phyloP scores from a whole-genome alignment of 140 eudicot genomes.

The Erigeron philadelphicus region DNA sequence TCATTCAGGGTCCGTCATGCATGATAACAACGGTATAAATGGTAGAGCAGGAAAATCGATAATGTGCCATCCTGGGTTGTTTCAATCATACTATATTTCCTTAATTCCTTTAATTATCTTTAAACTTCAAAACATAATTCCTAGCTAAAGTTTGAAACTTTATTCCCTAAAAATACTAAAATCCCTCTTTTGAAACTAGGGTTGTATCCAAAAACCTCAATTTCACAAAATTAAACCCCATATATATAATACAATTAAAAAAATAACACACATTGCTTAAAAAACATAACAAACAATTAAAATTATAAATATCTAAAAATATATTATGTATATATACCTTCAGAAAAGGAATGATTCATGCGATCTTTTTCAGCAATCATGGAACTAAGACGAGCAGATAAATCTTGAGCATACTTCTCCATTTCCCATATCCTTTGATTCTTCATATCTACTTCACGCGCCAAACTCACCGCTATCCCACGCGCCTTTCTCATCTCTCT shows the following conservation, averaged over 20 bases:
- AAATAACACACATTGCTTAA: neutral
- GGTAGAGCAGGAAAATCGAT: too few species aligned
- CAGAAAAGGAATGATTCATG: constrained; percentile 44
- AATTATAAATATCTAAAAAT: too few species aligned
- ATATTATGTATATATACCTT: constrained; percentile 29
- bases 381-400: constrained; percentile 40
- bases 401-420: constrained; percentile 41
- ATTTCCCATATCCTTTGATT: constrained; percentile 47
- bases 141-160: neutral
- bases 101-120: constrained; percentile 13
- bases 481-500: constrained; percentile 46
- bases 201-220: constrained; percentile 2
- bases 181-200: constrained; percentile 7
- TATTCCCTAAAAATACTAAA: neutral
- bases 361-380: constrained; percentile 53
- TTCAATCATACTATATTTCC: constrained; percentile 13
- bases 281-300: too few species aligned
- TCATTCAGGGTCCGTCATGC: too few species aligned
- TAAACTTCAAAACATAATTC: neutral
- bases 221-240: neutral
- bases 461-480: constrained; percentile 39
- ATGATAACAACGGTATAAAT: too few species aligned
- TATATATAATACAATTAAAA: neutral
- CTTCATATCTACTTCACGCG: constrained; percentile 52
- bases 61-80: too few species aligned